Base-by-base conservation (phyloP, 108 stramenopile species). In the Cyclotella distinguenda region DNA sequence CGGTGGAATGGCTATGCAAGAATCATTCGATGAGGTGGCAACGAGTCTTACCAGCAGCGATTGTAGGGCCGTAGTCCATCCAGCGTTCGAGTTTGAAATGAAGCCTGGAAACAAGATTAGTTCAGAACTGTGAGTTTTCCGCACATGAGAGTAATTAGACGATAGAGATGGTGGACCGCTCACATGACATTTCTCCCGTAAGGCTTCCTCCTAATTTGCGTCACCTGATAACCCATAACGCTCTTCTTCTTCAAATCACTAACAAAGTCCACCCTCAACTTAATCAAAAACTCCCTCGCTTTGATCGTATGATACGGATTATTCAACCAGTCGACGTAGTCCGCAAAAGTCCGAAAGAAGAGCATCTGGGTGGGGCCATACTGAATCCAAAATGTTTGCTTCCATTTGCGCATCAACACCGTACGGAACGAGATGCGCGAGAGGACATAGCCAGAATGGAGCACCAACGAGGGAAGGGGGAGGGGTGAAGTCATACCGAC, bases 1-100 rank as follows among this genome's bases (percentile, higher is more conserved):
- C n/a, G n/a, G n/a, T n/a, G n/a, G n/a, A n/a, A n/a, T n/a, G n/a
- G n/a, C n/a, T n/a, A n/a, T n/a, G n/a, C n/a, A n/a, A n/a, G n/a
- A n/a, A n/a, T n/a, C n/a, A n/a, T n/a, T n/a, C n/a, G n/a, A n/a
- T n/a, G n/a, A n/a, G n/a, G n/a, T n/a, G n/a, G n/a, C n/a, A n/a
- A n/a, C n/a, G n/a, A n/a, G n/a, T n/a, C n/a, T n/a, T n/a, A n/a
- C n/a, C n/a, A n/a, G 93, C 93, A 2, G 90, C 90, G 72, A 95
- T 95, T 38, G 88, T 95, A 10, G 93, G 90, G 9, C 93, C 93
- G 60, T 95, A 95, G 72, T 95, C 93, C 90, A 91, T 91, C 88
- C 89, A 91, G 23, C 90, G 84, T 58, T 95, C 93, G 42, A 95
- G 70, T 66, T 95, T 95, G 74, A 95, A 91, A 46, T 95, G 93